Evolutionary conservation across 2,329 filamentous ascomycete genomes (phyloP), one percentile per base, ranked within the genome.

Genomic region (Ophiocordyceps polyrhachis-furcata): DNA sequence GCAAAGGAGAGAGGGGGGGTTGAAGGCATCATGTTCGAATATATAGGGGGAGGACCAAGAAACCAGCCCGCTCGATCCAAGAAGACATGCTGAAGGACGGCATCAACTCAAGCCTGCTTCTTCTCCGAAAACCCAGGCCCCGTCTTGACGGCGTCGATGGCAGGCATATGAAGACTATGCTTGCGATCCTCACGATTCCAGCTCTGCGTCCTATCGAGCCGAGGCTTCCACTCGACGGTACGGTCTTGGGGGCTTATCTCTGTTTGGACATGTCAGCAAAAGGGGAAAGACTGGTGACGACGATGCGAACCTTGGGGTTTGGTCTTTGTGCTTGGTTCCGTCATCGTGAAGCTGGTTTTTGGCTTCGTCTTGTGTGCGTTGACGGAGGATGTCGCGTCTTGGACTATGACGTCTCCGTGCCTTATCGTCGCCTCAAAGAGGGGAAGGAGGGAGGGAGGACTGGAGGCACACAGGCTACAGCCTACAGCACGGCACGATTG

Each of bases 131-230:
- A 71, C 0, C 68, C 67, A 8, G 61, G 59, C 2, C 59, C 60
- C 1, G 57, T 55, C 53, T 58, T 52, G 46, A 60, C 58, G 31
- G 53, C 54, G 2, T 53, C 56, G 28, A 68, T 59, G 45, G 55
- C 58, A 42, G 56, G 58, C 68, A 72, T 68, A 52, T 73, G 69
- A 57, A 70, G 52, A 45, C 59, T 59, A 49, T 66, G 71, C 56
- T 73, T 73, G 56, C 65, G 64, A 54, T 74, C 72, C 57, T 77
- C 68, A 32, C 62, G 60, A 52, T 61, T 67, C 62, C 67, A 76
- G 58, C 70, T 73, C 55, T 69, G 67, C 42, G 69, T 66, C 11
- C 66, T 62, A 50, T 64, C 57, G 44, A 65, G 51, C 17, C 53
- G 51, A 8, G 72, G 72, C 51, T 63, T 64, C 72, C 72, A 76